Evolutionary conservation across 805 yeast genomes (phyloP), one percentile per base, ranked within the genome.

Genomic region (Kazachstania taianensis): DNA sequence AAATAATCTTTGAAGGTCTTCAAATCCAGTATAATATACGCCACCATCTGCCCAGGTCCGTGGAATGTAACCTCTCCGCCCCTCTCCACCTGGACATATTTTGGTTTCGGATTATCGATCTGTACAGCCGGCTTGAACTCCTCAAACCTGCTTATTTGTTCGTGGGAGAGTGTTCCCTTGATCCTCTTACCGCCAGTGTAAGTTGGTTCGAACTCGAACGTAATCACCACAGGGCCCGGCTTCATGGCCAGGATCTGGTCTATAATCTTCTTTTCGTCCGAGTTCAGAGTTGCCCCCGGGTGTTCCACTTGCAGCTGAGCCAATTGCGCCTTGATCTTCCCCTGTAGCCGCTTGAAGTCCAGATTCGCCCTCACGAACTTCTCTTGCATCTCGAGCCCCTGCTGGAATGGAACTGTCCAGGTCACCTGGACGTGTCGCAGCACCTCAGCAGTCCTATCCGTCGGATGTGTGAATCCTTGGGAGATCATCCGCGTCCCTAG

Each of bases 1-100:
- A 78, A 66, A 32, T 81, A 60, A 33, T 69, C 60, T 23, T 61
- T 48, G 47, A 81, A 81, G 22, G 71, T 67, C 43, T 70, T 68
- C 36, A 92, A 62, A 55, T 92, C 87, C 20, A 82, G 36, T 1
- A 92, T 69, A 8, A 92, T 78, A 52, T 89, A 92, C 5, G 84
- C 75, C 2, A 87, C 95, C 26, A 85, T 53, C 58, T 92, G 99
- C 0, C 98, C 98, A 1, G 92, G 81, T 0, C 97, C 97, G 61
- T 92, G 99, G 66, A 83, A 92, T 0, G 98, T 92, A 1, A 92
- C 75, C 54, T 92, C 94, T 0, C 99, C 99, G 12, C 99, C 99
- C 42, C 99, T 66, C 36, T 75, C 75, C 0, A 92, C 72, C 48
- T 83, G 89, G n/a, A 78, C 70, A 50, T 75, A 82, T 20, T 67